phyloP scores from a whole-genome alignment of 805 yeast genomes.

The Candida glaebosa region DNA sequence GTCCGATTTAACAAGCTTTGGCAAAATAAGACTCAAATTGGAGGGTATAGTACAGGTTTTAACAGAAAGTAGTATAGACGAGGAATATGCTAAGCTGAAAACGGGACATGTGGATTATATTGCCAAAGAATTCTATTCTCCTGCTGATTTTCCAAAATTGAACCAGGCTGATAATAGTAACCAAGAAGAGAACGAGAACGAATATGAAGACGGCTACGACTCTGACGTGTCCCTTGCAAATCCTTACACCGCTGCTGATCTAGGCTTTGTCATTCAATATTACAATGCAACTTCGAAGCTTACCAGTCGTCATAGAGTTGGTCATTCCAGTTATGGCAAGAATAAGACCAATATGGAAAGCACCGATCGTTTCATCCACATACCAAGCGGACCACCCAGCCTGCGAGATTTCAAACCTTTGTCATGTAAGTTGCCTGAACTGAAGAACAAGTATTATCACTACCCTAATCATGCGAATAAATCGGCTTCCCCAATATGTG shows the following conservation, averaged over 20 bases:
- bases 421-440: conserved; percentile 23
- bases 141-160: conserved; percentile 32
- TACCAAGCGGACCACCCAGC: conserved; percentile 43
- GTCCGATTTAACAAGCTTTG: conserved; percentile 51
- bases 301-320: conserved; percentile 4
- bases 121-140: conserved; percentile 17
- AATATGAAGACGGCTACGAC: conserved; percentile 38
- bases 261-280: conserved; percentile 46
- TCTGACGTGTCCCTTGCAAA: conserved; percentile 52
- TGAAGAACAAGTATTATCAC: conserved; percentile 30
- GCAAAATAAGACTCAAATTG: conserved; percentile 54
- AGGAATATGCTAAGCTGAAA: conserved; percentile 19
- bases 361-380: conserved; percentile 35
- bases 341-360: conserved; percentile 12
- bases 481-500: conserved; percentile 10
- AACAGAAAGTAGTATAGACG: conserved; percentile 19
- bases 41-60: conserved; percentile 33
- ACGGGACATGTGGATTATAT: conserved; percentile 5
- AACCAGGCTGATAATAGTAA: conserved; percentile 1
- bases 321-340: background rate
- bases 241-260: conserved; percentile 47
- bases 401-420: conserved; percentile 39
- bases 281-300: conserved; percentile 7
- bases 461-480: conserved; percentile 20
- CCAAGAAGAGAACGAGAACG: conserved; percentile 11